Evolutionary conservation across 202 grass and related monocot species (phyloP).

Genomic region (Panicum hallii): DNA sequence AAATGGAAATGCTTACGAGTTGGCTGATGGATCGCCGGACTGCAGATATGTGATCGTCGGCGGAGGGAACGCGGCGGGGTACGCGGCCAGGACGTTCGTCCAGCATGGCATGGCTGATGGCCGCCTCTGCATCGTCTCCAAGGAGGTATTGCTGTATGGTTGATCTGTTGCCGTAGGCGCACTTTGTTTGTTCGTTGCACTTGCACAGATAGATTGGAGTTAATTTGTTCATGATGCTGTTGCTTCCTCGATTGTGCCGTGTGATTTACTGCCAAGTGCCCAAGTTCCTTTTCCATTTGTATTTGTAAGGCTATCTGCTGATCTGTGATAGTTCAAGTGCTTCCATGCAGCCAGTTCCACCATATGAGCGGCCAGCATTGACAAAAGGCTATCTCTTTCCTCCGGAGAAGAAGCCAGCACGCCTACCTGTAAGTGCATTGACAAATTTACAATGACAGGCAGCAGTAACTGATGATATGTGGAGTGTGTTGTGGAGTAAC

Average conservation of each 20-base stretch:
- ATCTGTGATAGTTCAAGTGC: slow-evolving; percentile 22
- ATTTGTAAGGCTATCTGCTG: slow-evolving; percentile 16
- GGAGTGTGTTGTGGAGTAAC: too few species aligned
- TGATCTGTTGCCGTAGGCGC: neutral
- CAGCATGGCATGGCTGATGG: slow-evolving; percentile 91
- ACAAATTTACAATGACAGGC: slow-evolving; percentile 20
- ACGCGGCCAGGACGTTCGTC: slow-evolving; percentile 87
- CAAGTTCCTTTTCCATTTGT: neutral
- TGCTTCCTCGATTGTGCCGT: neutral
- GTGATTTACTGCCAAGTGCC: neutral
- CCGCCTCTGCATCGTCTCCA: slow-evolving; percentile 89
- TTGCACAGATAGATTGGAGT: neutral
- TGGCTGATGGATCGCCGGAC: slow-evolving; percentile 10
- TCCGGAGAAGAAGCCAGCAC: slow-evolving; percentile 86
- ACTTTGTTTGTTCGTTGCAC: slow-evolving; percentile 1
- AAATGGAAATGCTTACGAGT: neutral
- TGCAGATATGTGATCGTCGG: slow-evolving; percentile 94
- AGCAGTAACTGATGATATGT: neutral
- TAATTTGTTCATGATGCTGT: neutral
- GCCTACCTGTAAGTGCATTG: slow-evolving; percentile 74
- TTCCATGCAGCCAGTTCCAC: slow-evolving; percentile 68
- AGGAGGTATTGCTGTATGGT: slow-evolving; percentile 65
- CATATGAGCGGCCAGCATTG: slow-evolving; percentile 91
- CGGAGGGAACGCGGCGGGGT: slow-evolving; percentile 87
- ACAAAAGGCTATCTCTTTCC: slow-evolving; percentile 96